These are phyloP conservation scores for Scheffersomyces stipitis DNA, from an alignment of 805 yeast species.

Conservation along the genomic window DNA sequence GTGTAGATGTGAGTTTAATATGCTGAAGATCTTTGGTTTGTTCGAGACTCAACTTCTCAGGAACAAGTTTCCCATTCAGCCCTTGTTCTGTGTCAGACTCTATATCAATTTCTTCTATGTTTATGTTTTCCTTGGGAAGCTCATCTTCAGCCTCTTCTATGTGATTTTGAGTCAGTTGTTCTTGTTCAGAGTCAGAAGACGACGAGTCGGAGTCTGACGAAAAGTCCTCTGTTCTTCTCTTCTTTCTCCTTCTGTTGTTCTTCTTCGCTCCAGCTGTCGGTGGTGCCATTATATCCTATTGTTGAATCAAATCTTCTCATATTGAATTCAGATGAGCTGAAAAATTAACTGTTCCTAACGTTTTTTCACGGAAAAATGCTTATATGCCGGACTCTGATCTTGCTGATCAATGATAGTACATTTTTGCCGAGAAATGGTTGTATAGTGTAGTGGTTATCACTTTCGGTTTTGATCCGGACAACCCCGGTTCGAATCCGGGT, in stretches of 20 bases:
- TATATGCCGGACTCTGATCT: too few relatives aligned
- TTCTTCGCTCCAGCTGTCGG: constrained; percentile 28
- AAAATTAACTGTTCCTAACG: too few relatives aligned
- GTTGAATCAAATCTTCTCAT: too few relatives aligned
- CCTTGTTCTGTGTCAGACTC: constrained; percentile 25
- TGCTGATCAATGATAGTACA: too few relatives aligned
- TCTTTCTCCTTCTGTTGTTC: constrained; percentile 61
- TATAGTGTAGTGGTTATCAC: constrained; percentile 83
- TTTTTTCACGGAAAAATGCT: too few relatives aligned
- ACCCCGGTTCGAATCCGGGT: constrained; percentile 88
- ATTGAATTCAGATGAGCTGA: too few relatives aligned
- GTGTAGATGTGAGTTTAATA: constrained; percentile 26
- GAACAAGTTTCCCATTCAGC: constrained; percentile 11
- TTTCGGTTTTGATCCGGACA: constrained; percentile 77
- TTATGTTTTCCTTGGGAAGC: constrained; percentile 20
- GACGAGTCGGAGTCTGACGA: constrained; percentile 54
- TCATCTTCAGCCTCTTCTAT: constrained; percentile 8
- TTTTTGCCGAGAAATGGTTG: too few relatives aligned
- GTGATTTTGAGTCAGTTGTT: constrained; percentile 12
- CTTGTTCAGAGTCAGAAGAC: constrained; percentile 25
- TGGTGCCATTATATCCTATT: too few relatives aligned
- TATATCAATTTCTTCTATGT: constrained; percentile 32
- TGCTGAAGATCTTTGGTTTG: constrained; percentile 19
- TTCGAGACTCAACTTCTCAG: constrained; percentile 18
- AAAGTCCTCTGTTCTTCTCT: constrained; percentile 80